Evolutionary conservation across 1,284 basidiomycete species (phyloP), one percentile per base, ranked within the genome.

Genomic region (Pterula multifida): DNA sequence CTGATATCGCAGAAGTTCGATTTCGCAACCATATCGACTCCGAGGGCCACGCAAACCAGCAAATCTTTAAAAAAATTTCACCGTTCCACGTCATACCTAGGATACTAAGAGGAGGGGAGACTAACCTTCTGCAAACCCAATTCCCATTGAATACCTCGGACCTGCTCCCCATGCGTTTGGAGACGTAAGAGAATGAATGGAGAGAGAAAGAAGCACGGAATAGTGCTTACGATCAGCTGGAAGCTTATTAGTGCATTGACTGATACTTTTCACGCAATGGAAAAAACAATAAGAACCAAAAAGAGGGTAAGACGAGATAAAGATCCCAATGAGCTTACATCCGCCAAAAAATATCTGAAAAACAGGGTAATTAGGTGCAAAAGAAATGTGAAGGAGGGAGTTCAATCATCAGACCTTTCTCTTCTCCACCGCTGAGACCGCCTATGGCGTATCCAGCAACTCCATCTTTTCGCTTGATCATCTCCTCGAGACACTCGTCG

Each of bases 381-480:
- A 50, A 39, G 24, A 44, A 12, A 36, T 47, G 50, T 22, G 24
- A 32, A 25, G 39, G 28, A 39, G 25, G 45, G 36, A 22, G 56
- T 65, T 53, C n/a, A n/a, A n/a, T n/a, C n/a, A n/a, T n/a, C n/a
- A n/a, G n/a, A 81, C 86, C 86, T 77, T 92, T 92, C 60, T 81
- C 88, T 69, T 92, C 89, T 3, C 87, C 87, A 21, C 87, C 88
- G 57, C 85, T 89, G 11, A 92, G 68, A 2, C 85, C 85, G 17
- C 88, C 89, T 52, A 91, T 85, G 3, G 88, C 88, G 61, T 85
- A 92, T 1, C 89, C 89, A 13, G 86, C 78, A 12, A 92, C 78
- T 21, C 67, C 66, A 52, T 82, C 73, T 56, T 75, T 82, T 25
- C 89, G 71, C 52, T 78, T 73, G 32, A 88, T 67, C 88, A 92